Percentiles rank a stretch among this genome's conserved stretches.
phyloP scores from a whole-genome alignment of 2,329 filamentous ascomycete genomes.

The Fusarium solani-melongenae region DNA sequence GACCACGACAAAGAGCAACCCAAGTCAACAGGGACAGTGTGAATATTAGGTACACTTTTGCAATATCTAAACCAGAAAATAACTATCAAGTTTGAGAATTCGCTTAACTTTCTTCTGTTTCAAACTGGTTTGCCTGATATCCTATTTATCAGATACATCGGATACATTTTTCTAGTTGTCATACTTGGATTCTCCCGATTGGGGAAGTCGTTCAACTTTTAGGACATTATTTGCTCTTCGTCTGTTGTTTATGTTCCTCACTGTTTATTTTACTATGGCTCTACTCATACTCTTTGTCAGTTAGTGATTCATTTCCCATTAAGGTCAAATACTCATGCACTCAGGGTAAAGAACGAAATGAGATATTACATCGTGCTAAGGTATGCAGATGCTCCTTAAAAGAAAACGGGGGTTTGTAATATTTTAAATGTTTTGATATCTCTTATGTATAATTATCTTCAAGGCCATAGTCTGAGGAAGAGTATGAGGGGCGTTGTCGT shows the following conservation, averaged over 20 bases:
- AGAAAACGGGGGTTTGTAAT: too few species aligned
- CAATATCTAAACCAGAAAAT: not conserved
- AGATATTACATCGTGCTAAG: not conserved
- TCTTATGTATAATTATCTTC: not conserved
- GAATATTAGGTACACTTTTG: not conserved
- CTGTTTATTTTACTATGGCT: not conserved
- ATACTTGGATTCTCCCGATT: not conserved
- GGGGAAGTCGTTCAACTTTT: not conserved
- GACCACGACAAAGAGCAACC: not conserved
- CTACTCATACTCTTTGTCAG: not conserved
- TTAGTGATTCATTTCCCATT: not conserved
- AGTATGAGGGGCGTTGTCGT: not conserved
- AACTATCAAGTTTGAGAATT: not conserved
- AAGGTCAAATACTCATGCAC: not conserved
- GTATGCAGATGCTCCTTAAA: not conserved
- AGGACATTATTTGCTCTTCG: not conserved
- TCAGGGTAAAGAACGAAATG: not conserved
- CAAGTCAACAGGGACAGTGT: not conserved
- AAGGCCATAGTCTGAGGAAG: not conserved
- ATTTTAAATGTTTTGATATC: too few species aligned
- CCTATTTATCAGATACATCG: too few species aligned
- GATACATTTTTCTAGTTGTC: not conserved
- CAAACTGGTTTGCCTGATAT: too few species aligned
- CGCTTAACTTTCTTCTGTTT: too few species aligned
- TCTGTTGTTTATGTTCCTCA: not conserved